phyloP scores from a whole-genome alignment of 2,329 filamentous ascomycete species.

The Botrytis aclada region DNA sequence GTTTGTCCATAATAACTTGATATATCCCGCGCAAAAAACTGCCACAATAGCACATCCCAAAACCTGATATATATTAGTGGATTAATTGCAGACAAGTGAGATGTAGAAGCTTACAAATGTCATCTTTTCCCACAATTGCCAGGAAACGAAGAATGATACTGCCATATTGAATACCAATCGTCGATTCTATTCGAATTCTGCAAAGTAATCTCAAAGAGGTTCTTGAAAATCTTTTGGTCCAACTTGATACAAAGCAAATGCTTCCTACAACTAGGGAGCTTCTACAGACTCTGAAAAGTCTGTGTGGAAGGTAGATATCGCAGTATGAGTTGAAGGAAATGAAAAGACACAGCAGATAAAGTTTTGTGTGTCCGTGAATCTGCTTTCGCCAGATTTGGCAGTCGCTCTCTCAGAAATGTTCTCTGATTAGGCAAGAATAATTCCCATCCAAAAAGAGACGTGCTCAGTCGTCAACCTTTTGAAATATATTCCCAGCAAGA shows the following conservation, averaged over 20 bases:
- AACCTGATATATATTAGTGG: slow-evolving; percentile 49
- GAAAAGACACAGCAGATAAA: not conserved
- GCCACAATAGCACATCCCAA: slow-evolving; percentile 67
- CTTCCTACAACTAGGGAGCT: not conserved
- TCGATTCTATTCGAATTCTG: not conserved
- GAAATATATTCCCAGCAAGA: not conserved
- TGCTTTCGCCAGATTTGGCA: slow-evolving; percentile 2
- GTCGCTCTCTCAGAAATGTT: not conserved
- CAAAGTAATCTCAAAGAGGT: not conserved
- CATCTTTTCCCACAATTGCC: slow-evolving; percentile 87
- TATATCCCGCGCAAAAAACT: slow-evolving; percentile 65
- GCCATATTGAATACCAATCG: slow-evolving; percentile 24
- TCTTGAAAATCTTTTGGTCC: not conserved
- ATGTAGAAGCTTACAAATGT: slow-evolving; percentile 65
- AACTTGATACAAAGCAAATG: slow-evolving; percentile 2
- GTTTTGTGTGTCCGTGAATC: not conserved
- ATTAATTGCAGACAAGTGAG: not conserved
- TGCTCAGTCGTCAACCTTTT: not conserved
- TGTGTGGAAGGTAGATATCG: not conserved
- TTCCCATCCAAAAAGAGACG: not conserved
- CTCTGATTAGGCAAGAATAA: not conserved
- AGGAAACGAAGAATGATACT: slow-evolving; percentile 60
- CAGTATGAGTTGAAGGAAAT: not conserved
- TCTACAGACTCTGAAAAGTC: slow-evolving; percentile 11
- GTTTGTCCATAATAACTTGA: slow-evolving; percentile 64